Evolutionary conservation across 2,329 filamentous ascomycete genomes (phyloP).

Genomic region (Aspergillus fumigatus): DNA sequence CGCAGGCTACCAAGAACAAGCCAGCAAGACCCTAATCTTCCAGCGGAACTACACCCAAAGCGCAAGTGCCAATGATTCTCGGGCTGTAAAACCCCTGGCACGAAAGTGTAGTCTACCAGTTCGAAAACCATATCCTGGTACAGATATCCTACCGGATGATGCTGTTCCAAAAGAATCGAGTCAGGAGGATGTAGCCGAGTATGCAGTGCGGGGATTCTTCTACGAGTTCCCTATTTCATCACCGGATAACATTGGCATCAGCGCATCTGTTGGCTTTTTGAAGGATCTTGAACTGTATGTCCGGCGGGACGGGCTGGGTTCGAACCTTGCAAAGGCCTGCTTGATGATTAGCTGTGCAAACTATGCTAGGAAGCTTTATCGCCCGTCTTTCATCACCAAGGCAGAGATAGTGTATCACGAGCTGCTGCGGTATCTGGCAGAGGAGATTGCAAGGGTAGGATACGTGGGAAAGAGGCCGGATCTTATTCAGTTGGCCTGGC

Average conservation of each 20-base stretch:
- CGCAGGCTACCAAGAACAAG: constrained; percentile 1
- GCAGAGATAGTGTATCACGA: constrained; percentile 1
- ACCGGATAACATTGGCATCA: not conserved
- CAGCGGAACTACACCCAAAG: not conserved
- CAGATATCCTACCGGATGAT: not conserved
- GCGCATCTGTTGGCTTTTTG: constrained; percentile 1
- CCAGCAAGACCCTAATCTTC: not conserved
- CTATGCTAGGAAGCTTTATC: not conserved
- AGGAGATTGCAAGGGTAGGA: not conserved
- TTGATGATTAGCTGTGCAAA: constrained; percentile 3
- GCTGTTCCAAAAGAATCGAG: not conserved
- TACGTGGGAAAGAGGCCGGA: not conserved
- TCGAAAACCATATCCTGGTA: not conserved
- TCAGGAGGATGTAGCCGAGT: not conserved
- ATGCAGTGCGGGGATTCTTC: constrained; percentile 3
- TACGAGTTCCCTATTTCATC: constrained; percentile 1
- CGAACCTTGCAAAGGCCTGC: constrained; percentile 3
- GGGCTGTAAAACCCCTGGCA: not conserved
- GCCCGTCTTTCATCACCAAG: not conserved
- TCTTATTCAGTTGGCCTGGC: not conserved
- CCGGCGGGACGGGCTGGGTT: not conserved
- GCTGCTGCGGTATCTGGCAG: not conserved
- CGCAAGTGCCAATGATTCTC: too few relatives aligned
- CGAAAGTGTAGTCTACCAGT: constrained; percentile 3
- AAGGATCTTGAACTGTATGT: not conserved